Evolutionary conservation across 768 basidiomycete genomes (phyloP), one percentile per base, ranked within the genome.

Genomic region (Pulveroboletus sp.): DNA sequence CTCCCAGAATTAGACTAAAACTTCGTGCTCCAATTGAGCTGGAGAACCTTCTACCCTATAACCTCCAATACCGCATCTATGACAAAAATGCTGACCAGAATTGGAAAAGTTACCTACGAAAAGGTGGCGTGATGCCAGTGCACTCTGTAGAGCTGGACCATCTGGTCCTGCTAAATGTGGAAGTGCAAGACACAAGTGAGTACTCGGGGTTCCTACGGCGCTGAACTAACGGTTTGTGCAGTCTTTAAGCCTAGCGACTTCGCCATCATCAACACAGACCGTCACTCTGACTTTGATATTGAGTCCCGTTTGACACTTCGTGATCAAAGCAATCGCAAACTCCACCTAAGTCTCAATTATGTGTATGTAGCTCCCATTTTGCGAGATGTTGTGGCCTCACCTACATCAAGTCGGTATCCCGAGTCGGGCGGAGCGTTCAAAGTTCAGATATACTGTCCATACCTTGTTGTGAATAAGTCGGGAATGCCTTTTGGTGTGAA

Each of bases 371-470:
- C n/a, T 27, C 35, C 18, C 38, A 8, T 38, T 27, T 32, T 10
- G 8, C 17, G 15, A 18, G 33, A n/a, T 42, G 18, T 32, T 5
- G 27, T 24, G 9, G 35, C 39, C 55, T 59, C 21, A 66, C 41
- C 31, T 41, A 36, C 43, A 2, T 39, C 28, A 43, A 84, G 87
- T 18, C 84, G 83, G 46, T 88, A 89, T 68, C 82, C 90, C 7
- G 82, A 96, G 45, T 87, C 94, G 6, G 96, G 94, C 2, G 93
- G 94, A 21, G 93, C 94, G 1, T 94, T 96, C 77, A 93, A 88
- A 68, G 90, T 96, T 0, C 95, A 98, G 66, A 82, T 99, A 39
- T 98, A 90, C 64, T 82, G 82, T 55, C 93, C 94, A 3, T 98
- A 86, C 62, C 72, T 98, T 45, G 71, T 98, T 37, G 67, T 95